Evolutionary conservation across 2,329 filamentous ascomycete genomes (phyloP).

Genomic region (Cordyceps cicadae): DNA sequence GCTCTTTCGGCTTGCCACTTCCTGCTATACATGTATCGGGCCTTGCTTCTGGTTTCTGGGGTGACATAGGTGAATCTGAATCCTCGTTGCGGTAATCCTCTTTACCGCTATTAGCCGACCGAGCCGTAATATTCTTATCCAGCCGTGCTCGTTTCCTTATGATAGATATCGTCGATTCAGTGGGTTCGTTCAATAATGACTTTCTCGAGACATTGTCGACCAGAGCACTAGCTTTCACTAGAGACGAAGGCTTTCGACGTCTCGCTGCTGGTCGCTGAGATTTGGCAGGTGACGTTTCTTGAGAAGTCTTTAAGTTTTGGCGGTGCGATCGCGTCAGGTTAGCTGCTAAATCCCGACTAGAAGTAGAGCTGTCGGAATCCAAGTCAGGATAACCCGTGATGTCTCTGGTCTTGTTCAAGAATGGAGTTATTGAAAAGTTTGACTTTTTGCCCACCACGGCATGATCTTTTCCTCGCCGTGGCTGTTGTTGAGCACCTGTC

Average conservation of each 20-base stretch:
- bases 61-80: neutral
- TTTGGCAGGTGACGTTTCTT: neutral
- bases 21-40: neutral
- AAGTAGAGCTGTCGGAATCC: neutral
- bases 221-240: neutral
- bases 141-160: neutral
- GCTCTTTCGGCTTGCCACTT: slow-evolving; percentile 12
- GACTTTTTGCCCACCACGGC: slow-evolving; percentile 69
- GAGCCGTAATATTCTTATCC: neutral
- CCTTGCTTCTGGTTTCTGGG: neutral
- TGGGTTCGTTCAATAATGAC: neutral
- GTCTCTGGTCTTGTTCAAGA: slow-evolving; percentile 66
- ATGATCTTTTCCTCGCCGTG: slow-evolving; percentile 49
- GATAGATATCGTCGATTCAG: neutral
- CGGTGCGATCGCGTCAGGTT: neutral
- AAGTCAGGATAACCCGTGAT: slow-evolving; percentile 30
- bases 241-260: neutral
- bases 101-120: neutral
- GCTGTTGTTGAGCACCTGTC: slow-evolving; percentile 35
- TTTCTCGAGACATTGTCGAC: neutral
- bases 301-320: neutral
- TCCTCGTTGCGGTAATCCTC: neutral
- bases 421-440: slow-evolving; percentile 87
- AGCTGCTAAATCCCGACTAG: neutral
- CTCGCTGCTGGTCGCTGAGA: neutral